Base-by-base conservation (phyloP, 805 yeast species). In the Cyberlindnera meyerae region DNA sequence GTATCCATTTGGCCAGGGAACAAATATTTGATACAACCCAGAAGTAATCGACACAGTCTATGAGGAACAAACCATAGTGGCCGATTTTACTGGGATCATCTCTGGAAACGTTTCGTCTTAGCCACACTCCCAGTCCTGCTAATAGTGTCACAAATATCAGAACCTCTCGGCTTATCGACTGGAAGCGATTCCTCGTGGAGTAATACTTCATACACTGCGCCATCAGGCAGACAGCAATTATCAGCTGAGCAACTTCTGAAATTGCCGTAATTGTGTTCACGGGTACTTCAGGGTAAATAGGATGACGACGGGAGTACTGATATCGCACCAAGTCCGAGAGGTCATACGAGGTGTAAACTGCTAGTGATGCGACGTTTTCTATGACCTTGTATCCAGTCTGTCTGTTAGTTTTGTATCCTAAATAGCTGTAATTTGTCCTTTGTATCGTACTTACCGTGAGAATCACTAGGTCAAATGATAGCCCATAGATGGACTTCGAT, bases 41-140 rank as follows among this genome's bases (percentile, higher is more conserved):
- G 4, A 67, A 9, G 29, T 43, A 61, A 36, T 70, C 71, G 4
- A 68, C 42, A 22, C 65, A 53, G 42, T 74, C 79, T 15, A 72
- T 42, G 18, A 52, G 47, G 34, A 55, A 60, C 1, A 68, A 31
- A 0, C 65, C 66, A 39, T 51, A 48, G 21, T 34, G 43, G 1
- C 66, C 66, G 18, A 55, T 49, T 17, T 44, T 25, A 7, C n/a
- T 8, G 11, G 32, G 34, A 11, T 28, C 24, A 4, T 34, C 20
- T 8, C 22, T 11, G 4, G 27, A 20, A 6, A 33, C 32, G 21
- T 27, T 32, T 15, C 29, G 28, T 13, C 29, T n/a, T 4, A 49
- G 15, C 27, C 38, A 40, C 1, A 34, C 11, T 8, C 26, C 29
- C 3, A 30, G 5, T 1, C 28, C 1, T 4, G 24, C 8, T 2